Conservation (phyloP, 768 basidiomycete species). For the Mycena chlorophos region DNA sequence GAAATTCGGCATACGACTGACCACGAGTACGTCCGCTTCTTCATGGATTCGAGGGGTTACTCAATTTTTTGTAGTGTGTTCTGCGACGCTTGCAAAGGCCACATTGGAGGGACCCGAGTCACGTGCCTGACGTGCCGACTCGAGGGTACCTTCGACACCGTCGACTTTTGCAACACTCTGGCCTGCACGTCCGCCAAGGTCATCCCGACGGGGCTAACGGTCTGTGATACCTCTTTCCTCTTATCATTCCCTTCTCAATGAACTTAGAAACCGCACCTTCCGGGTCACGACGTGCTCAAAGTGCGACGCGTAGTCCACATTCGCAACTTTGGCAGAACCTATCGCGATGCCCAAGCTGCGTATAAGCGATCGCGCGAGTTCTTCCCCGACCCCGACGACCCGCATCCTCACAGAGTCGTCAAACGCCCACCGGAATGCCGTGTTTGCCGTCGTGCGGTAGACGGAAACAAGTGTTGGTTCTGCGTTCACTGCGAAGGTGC, state of each 20-base stretch:
- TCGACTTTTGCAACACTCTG: slow-evolving; percentile 31
- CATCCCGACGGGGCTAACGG: slow-evolving; percentile 16
- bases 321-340: slow-evolving; percentile 20
- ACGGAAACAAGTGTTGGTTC: slow-evolving; percentile 33
- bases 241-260: background rate
- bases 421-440: slow-evolving; percentile 17
- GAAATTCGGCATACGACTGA: slow-evolving; percentile 24
- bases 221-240: background rate
- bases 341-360: slow-evolving; percentile 24
- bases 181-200: slow-evolving; percentile 25
- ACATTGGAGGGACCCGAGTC: slow-evolving; percentile 30
- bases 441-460: slow-evolving; percentile 21
- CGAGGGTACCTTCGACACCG: slow-evolving; percentile 22
- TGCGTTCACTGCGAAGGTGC: slow-evolving; percentile 29
- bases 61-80: slow-evolving; percentile 7
- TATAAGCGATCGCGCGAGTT: slow-evolving; percentile 18
- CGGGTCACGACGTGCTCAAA: slow-evolving; percentile 33
- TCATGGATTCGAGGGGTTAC: background rate
- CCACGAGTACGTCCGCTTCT: slow-evolving; percentile 24
- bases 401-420: background rate
- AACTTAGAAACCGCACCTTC: slow-evolving; percentile 24
- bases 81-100: slow-evolving; percentile 29
- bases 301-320: slow-evolving; percentile 23
- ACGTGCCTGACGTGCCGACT: slow-evolving; percentile 33
- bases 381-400: slow-evolving; percentile 10